Evolutionary conservation across 352 stramenopile genomes (phyloP), one percentile per base, ranked within the genome.

Genomic region (Pythium aquatile): DNA sequence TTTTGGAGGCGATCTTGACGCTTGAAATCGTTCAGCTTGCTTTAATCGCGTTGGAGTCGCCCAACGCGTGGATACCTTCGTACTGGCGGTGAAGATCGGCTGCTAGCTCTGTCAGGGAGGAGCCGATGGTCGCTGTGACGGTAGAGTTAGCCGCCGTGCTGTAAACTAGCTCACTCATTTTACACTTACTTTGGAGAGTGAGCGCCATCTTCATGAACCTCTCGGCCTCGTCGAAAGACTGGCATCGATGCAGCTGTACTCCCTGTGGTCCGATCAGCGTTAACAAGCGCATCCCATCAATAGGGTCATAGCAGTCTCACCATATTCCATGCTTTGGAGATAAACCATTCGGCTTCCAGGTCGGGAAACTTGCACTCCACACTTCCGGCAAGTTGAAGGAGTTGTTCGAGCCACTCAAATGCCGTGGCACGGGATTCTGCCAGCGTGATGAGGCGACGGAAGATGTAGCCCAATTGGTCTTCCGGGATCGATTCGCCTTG

Each of bases 251-350:
- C 26, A 58, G 48, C 47, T 70, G 69, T 3, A 75, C 65, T 24
- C 69, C 69, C 69, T 75, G 39, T 1, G 16, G 35, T 1, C 24
- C 58, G 33, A 9, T 32, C 8, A 56, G 20, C 0, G 35, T 26
- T 4, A 32, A 20, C 8, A 42, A 28, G 8, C 42, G 13, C 52
- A 44, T 5, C 2, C 14, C 35, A 11, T 8, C 2, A 33, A 24
- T n/a, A 28, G 26, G 29, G 42, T 28, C 26, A 48, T 20, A 59
- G 53, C 9, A 39, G 16, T 76, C 71, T 42, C 77, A 93, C 85
- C 42, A 85, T 78, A 33, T 93, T 93, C 85, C 85, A 93, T 3
- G 79, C 71, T 58, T 88, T 91, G n/a, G 63, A 70, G 28, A 89
- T 68, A 37, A 93, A 82, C 83, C 85, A 93, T 61, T 93, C 85